phyloP scores from a whole-genome alignment of 768 basidiomycete species.

The Cubamyces lactineus region DNA sequence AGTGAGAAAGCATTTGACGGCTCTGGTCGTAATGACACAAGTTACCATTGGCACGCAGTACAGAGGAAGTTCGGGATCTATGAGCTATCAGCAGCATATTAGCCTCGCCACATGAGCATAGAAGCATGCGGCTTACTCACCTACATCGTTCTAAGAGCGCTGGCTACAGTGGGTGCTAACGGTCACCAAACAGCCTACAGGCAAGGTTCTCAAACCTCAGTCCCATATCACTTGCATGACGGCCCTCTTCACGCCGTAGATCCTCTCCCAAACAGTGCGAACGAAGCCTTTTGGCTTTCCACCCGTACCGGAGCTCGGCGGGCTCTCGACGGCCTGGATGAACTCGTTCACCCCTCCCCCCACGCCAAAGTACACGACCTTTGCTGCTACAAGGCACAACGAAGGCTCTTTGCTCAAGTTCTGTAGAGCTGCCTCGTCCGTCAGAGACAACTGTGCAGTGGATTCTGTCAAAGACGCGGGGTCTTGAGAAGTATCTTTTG shows the following conservation, averaged over 20 bases:
- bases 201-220: no score
- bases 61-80: no score
- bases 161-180: no score
- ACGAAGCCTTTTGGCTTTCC: slow-evolving; percentile 44
- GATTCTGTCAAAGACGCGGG: neutral
- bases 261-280: slow-evolving; percentile 65
- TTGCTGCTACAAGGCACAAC: slow-evolving; percentile 83
- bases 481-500: neutral
- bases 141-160: no score
- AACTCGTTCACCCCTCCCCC: slow-evolving; percentile 87
- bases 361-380: slow-evolving; percentile 93
- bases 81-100: no score
- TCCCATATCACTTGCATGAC: slow-evolving; percentile 68
- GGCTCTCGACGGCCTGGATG: slow-evolving; percentile 51
- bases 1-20: no score
- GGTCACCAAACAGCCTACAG: no score
- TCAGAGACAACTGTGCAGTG: slow-evolving; percentile 4
- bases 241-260: slow-evolving; percentile 70
- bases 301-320: neutral
- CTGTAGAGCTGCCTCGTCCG: neutral
- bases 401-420: slow-evolving; percentile 18
- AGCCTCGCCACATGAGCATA: no score
- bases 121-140: no score
- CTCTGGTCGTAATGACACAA: no score
- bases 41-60: no score